Percentiles rank a stretch among this genome's conserved stretches.
phyloP scores from a whole-genome alignment of 495 filamentous ascomycete genomes.

The Penicillium paradoxum region DNA sequence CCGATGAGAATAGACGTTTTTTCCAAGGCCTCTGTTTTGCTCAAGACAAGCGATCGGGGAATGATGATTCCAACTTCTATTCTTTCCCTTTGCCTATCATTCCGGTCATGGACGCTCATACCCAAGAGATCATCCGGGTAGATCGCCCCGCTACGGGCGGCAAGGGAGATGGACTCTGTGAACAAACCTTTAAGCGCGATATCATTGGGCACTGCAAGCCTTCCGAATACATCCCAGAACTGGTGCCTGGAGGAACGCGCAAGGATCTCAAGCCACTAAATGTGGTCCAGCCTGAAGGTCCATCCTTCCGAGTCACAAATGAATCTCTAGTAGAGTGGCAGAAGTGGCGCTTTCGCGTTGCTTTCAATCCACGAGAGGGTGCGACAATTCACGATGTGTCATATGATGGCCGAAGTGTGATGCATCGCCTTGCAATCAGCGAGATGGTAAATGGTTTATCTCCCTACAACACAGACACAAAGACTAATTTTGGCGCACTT shows the following conservation, averaged over 20 bases:
- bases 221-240: conserved; percentile 66
- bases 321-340: conserved; percentile 59
- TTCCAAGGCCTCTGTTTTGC: conserved; percentile 52
- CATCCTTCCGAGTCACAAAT: conserved; percentile 57
- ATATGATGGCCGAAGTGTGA: conserved; percentile 68
- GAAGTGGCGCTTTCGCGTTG: conserved; percentile 65
- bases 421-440: conserved; percentile 67
- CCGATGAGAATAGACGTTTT: conserved; percentile 51
- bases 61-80: conserved; percentile 64
- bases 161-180: conserved; percentile 34
- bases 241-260: conserved; percentile 52
- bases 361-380: conserved; percentile 65
- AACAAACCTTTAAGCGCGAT: conserved; percentile 46
- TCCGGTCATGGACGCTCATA: conserved; percentile 67
- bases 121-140: conserved; percentile 57
- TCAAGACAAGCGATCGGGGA: conserved; percentile 33
- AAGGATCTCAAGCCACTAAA: conserved; percentile 74
- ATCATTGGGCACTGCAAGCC: conserved; percentile 43
- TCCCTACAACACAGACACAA: background rate
- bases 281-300: conserved; percentile 73
- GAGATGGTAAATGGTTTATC: conserved; percentile 53
- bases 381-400: conserved; percentile 64
- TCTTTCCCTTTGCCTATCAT: conserved; percentile 73
- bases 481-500: background rate
- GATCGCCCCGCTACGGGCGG: conserved; percentile 48